Evolutionary conservation across 2,329 filamentous ascomycete genomes (phyloP).

Genomic region (Stemphylium vesicarium): DNA sequence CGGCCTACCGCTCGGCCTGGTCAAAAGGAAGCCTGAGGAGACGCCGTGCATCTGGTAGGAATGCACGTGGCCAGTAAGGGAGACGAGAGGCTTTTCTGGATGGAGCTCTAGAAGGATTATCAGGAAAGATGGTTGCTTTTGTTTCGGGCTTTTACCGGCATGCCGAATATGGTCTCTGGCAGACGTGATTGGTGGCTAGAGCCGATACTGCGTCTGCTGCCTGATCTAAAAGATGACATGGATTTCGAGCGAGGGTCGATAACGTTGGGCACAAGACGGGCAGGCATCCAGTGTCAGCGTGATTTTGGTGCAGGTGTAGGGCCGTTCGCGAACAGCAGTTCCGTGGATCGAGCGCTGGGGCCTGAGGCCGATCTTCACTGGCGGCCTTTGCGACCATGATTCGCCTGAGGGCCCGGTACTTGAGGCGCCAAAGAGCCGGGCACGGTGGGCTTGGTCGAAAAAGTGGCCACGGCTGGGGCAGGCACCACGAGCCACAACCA

Average conservation of each 20-base stretch:
- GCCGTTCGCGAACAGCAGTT: constrained; percentile 21
- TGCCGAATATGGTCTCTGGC: constrained; percentile 13
- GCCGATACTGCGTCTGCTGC: constrained; percentile 18
- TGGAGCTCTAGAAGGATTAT: not conserved
- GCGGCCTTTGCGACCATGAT: constrained; percentile 20
- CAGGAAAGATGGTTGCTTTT: constrained; percentile 14
- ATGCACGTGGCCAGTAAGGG: not conserved
- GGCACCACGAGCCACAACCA: constrained; percentile 23
- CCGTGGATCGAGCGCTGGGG: constrained; percentile 19
- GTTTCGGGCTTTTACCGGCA: constrained; percentile 21
- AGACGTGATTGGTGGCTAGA: constrained; percentile 21
- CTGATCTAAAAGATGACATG: constrained; percentile 21
- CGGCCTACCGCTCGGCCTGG: not conserved
- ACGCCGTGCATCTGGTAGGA: not conserved
- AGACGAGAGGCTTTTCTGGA: not conserved
- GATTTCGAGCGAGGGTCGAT: not conserved
- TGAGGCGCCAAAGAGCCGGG: constrained; percentile 32
- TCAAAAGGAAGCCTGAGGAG: not conserved
- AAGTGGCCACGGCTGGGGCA: constrained; percentile 23
- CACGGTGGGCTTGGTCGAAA: constrained; percentile 26
- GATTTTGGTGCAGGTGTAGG: not conserved
- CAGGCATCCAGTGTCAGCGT: constrained; percentile 1
- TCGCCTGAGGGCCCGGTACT: constrained; percentile 23
- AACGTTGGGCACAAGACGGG: constrained; percentile 3
- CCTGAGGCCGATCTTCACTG: constrained; percentile 14